Conservation (phyloP, 495 filamentous ascomycete genomes). For the Penicillium salamii region DNA sequence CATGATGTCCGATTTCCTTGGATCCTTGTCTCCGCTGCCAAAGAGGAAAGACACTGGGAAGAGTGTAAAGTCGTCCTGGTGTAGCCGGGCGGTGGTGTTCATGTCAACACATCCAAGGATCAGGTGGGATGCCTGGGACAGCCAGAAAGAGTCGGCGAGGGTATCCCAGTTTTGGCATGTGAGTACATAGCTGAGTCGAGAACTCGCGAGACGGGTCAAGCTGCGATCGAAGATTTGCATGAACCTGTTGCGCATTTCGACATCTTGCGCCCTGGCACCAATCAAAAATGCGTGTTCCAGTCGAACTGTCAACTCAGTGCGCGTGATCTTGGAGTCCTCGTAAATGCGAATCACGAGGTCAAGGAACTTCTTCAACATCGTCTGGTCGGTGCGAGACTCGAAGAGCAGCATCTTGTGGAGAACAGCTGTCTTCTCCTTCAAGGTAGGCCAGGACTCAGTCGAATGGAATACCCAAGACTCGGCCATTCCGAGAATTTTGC, state of each 20-base stretch:
- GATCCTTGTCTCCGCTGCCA: conserved; percentile 60
- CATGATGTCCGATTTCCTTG: conserved; percentile 67
- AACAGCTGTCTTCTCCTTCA: conserved; percentile 98
- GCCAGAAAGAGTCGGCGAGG: conserved; percentile 90
- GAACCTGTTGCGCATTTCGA: conserved; percentile 96
- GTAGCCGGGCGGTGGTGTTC: conserved; percentile 69
- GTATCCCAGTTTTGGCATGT: conserved; percentile 97
- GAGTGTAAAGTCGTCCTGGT: conserved; percentile 78
- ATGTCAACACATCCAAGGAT: conserved; percentile 88
- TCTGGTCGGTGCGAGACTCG: conserved; percentile 75
- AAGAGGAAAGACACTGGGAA: conserved; percentile 69
- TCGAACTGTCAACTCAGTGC: conserved; percentile 92
- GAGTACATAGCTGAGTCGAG: conserved; percentile 82
- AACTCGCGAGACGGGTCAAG: conserved; percentile 80
- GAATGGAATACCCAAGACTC: conserved; percentile 93
- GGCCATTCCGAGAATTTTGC: conserved; percentile 91
- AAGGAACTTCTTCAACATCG: conserved; percentile 85
- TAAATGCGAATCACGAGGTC: conserved; percentile 97
- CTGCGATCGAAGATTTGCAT: conserved; percentile 91
- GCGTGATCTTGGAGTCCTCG: conserved; percentile 89
- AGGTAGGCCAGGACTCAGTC: conserved; percentile 86
- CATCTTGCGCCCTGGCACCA: conserved; percentile 87
- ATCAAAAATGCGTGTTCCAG: conserved; percentile 98
- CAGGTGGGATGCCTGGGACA: conserved; percentile 88
- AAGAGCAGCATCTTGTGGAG: conserved; percentile 97